phyloP scores from a whole-genome alignment of 176 grass and related monocot genomes.

The Avena atlantica region DNA sequence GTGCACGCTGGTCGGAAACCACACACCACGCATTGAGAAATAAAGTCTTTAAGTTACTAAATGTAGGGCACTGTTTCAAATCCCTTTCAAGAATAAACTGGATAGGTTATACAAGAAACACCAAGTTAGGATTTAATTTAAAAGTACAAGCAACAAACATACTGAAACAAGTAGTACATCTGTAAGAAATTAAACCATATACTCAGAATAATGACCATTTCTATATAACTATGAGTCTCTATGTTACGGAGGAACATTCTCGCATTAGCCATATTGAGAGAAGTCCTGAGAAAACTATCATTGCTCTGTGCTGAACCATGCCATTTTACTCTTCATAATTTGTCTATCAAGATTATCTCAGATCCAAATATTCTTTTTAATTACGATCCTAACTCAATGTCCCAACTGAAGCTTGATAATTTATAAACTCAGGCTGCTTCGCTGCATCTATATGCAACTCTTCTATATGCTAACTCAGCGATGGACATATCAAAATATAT shows the following conservation, averaged over 20 bases:
- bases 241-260: neutral
- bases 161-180: neutral
- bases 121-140: neutral
- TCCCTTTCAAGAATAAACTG: constrained; percentile 18
- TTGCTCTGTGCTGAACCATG: neutral
- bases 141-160: neutral
- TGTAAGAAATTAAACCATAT: neutral
- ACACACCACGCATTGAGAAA: neutral
- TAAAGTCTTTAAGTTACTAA: constrained; percentile 11
- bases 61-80: constrained; percentile 31
- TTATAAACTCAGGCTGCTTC: neutral
- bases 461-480: neutral
- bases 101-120: neutral
- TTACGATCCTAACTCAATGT: neutral
- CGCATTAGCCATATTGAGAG: neutral
- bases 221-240: neutral
- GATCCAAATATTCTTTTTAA: neutral
- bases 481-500: neutral
- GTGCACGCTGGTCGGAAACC: neutral
- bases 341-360: neutral
- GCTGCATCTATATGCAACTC: neutral
- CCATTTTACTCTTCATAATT: neutral
- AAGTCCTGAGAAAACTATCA: neutral
- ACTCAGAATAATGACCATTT: neutral
- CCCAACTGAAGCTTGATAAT: neutral